Evolutionary conservation across 2,329 filamentous ascomycete species (phyloP).

Genomic region (Neoascochyta sp.): DNA sequence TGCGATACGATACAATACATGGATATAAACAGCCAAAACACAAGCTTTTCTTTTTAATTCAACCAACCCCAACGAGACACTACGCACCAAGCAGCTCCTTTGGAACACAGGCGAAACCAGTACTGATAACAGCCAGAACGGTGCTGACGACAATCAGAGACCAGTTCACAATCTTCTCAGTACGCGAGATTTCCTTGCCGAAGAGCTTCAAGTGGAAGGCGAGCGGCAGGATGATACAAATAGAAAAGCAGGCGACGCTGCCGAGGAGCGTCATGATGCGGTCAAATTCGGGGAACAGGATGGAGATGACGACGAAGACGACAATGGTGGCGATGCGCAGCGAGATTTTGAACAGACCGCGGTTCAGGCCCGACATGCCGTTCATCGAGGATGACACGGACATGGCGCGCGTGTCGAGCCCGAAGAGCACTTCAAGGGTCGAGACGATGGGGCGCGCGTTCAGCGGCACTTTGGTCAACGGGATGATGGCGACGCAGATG

Average conservation of each 20-base stretch:
- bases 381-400: slow-evolving; percentile 47
- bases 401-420: slow-evolving; percentile 60
- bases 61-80: too few relatives aligned
- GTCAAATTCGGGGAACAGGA: slow-evolving; percentile 75
- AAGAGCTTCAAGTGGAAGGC: slow-evolving; percentile 91
- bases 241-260: slow-evolving; percentile 84
- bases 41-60: too few relatives aligned
- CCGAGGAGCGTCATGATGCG: slow-evolving; percentile 90
- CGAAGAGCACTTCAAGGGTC: slow-evolving; percentile 76
- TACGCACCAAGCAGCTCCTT: slow-evolving; percentile 49
- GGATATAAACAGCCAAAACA: too few relatives aligned
- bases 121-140: slow-evolving; percentile 70
- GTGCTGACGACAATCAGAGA: slow-evolving; percentile 65
- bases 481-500: slow-evolving; percentile 85
- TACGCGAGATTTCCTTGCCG: slow-evolving; percentile 61
- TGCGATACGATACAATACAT: too few relatives aligned
- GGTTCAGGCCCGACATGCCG: slow-evolving; percentile 55
- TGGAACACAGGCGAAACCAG: slow-evolving; percentile 83
- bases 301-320: slow-evolving; percentile 72
- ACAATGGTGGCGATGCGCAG: slow-evolving; percentile 65
- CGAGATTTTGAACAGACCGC: slow-evolving; percentile 56
- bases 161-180: slow-evolving; percentile 66
- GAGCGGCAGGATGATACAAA: slow-evolving; percentile 87
- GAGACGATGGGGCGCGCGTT: slow-evolving; percentile 84
- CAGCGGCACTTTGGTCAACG: slow-evolving; percentile 89